Percentiles rank a stretch among this genome's conserved stretches.
phyloP scores from a whole-genome alignment of 805 yeast species.

The Jamesozyma gamospora region DNA sequence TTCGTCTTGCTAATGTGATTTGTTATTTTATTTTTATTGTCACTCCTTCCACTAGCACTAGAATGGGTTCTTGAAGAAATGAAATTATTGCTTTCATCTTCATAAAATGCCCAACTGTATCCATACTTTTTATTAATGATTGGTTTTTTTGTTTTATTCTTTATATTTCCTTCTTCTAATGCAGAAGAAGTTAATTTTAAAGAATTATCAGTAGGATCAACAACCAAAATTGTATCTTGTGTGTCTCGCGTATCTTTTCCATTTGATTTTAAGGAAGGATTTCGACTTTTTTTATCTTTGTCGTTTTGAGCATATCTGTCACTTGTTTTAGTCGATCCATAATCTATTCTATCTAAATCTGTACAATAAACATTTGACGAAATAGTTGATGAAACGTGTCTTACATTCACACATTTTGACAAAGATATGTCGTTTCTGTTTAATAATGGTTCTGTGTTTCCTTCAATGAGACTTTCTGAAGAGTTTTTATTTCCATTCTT shows the following conservation, averaged over 20 bases:
- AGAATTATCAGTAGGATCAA: slow-evolving; percentile 18
- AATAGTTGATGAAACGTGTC: slow-evolving; percentile 28
- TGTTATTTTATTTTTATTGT: neutral
- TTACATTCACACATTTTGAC: slow-evolving; percentile 30
- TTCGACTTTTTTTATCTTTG: neutral
- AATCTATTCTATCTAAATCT: slow-evolving; percentile 1
- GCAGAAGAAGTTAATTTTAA: slow-evolving; percentile 12
- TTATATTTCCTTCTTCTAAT: slow-evolving; percentile 2
- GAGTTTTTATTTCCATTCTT: neutral
- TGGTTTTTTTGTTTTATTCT: slow-evolving; percentile 1
- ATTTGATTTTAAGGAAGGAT: neutral
- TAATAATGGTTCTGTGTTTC: neutral
- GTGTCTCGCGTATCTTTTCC: neutral
- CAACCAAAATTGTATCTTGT: slow-evolving; percentile 10
- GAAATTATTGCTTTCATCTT: neutral
- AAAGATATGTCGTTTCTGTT: slow-evolving; percentile 27
- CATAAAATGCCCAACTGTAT: slow-evolving; percentile 6
- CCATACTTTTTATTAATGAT: slow-evolving; percentile 5
- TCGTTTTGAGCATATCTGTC: neutral
- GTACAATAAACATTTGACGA: slow-evolving; percentile 26
- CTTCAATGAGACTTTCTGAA: neutral
- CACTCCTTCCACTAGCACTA: neutral
- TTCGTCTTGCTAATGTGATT: neutral
- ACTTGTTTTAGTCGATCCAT: neutral
- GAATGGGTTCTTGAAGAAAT: neutral